Evolutionary conservation across 2,329 filamentous ascomycete species (phyloP), one percentile per base, ranked within the genome.

Genomic region (Talaromyces rugulosus): DNA sequence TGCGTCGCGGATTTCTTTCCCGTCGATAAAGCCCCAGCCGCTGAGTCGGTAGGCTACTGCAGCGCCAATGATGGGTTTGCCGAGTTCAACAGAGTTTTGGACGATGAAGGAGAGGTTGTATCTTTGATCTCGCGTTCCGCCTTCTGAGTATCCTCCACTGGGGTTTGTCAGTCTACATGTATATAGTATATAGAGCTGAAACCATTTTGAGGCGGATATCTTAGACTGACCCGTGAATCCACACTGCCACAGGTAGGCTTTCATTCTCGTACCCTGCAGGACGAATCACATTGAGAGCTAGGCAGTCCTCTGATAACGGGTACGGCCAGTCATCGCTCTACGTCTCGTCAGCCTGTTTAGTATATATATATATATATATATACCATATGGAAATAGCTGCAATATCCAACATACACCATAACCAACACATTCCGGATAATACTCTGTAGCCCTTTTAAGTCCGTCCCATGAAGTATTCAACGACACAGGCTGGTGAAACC

Each of bases 401-500:
- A 23, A 23, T 23, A 7, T 6, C 9, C 5, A 36, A 84, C 77
- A 59, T 82, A 82, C 0, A 81, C 88, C 83, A 51, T 89, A 82
- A 70, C 93, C 90, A 1, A 91, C 90, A 67, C 90, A 95, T 8
- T 88, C 82, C 8, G 80, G 82, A 0, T 87, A 82, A 18, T 74
- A 67, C 0, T 81, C 82, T 0, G 84, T 87, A 0, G 87, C 88
- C 44, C 86, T 81, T 42, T 89, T 79, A 0, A 80, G 87, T 1
- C 88, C 89, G 0, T 90, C 74, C 0, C 80, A 68, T 4, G 78
- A 75, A 6, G 81, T 36, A 34, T 60, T 85, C 16, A 90, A 76
- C 7, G 82, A 79, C 69, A 86, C 82, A 0, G 91, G 91, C 6
- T 89, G 87, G 70, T 84, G 87, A 36, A 95, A 82, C 16, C 91